Conservation (phyloP, 2,329 filamentous ascomycete genomes). For the Diaporthe vexans region DNA sequence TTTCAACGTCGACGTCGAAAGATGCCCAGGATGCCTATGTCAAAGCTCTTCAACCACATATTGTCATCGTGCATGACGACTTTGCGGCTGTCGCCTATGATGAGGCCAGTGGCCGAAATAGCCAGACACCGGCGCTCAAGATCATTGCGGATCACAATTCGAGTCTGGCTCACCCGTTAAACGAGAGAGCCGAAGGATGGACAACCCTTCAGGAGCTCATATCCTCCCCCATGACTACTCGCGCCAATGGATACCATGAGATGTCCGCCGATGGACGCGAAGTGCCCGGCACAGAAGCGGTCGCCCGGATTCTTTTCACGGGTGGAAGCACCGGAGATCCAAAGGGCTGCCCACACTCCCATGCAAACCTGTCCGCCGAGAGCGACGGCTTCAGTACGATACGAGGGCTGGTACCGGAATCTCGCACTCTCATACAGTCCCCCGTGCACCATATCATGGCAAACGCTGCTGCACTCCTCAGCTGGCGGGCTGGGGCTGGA, state of each 20-base stretch:
- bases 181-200: background rate
- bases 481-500: conserved; percentile 2
- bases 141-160: background rate
- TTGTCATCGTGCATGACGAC: conserved; percentile 1
- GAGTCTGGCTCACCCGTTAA: background rate
- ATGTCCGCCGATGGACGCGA: too few species aligned
- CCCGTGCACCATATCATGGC: conserved; percentile 18
- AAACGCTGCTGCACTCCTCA: background rate
- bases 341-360: background rate
- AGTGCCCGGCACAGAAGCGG: background rate
- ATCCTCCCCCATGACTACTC: background rate
- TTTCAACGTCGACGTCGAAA: background rate
- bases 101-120: background rate
- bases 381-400: conserved; percentile 5
- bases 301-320: conserved; percentile 6
- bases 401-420: background rate
- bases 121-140: background rate
- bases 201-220: background rate
- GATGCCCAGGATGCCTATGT: background rate
- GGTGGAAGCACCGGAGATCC: conserved; percentile 17
- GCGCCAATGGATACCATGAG: background rate
- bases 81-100: background rate
- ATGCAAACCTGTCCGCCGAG: background rate
- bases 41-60: background rate
- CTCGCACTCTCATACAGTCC: conserved; percentile 11